These are phyloP conservation scores for Scheffersomyces ergatensis DNA, from an alignment of 805 yeast species.

Conservation along the genomic window DNA sequence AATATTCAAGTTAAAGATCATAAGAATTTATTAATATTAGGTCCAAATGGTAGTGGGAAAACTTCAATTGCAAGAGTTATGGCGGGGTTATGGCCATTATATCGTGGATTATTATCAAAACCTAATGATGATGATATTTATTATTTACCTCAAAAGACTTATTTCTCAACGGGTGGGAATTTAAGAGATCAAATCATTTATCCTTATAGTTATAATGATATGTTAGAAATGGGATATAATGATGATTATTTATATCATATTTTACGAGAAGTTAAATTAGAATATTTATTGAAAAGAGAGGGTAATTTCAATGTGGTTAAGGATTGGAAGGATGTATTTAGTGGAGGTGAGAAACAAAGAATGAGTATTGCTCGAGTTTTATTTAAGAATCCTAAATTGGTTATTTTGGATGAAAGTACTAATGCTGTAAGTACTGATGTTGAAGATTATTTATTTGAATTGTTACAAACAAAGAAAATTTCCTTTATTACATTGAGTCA, in stretches of 20 bases:
- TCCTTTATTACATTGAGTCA: constrained; percentile 82
- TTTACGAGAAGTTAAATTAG: constrained; percentile 73
- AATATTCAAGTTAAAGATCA: constrained; percentile 60
- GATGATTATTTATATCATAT: constrained; percentile 70
- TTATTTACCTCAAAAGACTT: constrained; percentile 84
- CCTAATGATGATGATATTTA: constrained; percentile 69
- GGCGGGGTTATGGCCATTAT: constrained; percentile 91
- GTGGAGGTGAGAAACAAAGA: constrained; percentile 96
- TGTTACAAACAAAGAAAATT: constrained; percentile 65
- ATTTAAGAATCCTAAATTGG: constrained; percentile 77
- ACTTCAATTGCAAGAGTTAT: constrained; percentile 79
- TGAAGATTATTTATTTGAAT: constrained; percentile 81
- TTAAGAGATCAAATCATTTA: constrained; percentile 89
- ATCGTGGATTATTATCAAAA: constrained; percentile 75
- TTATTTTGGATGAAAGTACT: constrained; percentile 89
- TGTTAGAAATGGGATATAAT: constrained; percentile 66
- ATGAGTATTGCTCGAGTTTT: constrained; percentile 83
- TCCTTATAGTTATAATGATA: constrained; percentile 75
- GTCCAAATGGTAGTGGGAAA: constrained; percentile 89
- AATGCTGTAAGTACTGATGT: constrained; percentile 88
- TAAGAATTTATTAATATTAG: constrained; percentile 74
- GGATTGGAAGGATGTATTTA: constrained; percentile 87
- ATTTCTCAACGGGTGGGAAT: constrained; percentile 82
- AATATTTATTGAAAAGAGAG: constrained; percentile 71
- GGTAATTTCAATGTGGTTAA: constrained; percentile 52